phyloP scores from a whole-genome alignment of 2,329 filamentous ascomycete species.

The Aspergillus sp. region DNA sequence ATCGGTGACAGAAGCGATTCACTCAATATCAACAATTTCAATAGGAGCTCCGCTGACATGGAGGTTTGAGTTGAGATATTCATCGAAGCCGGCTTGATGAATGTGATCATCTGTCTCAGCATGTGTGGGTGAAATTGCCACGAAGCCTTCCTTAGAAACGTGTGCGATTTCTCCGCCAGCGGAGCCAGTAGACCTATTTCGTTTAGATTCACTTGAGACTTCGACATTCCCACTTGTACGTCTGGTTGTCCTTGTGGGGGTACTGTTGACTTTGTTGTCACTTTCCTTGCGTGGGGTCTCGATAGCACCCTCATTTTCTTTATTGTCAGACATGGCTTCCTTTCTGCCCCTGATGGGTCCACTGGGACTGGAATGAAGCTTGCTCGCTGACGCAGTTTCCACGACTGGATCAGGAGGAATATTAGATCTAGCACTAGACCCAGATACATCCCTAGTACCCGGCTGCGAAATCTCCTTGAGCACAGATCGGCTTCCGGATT shows the following conservation, averaged over 20 bases:
- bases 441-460: slow-evolving; percentile 26
- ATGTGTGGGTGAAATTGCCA: slow-evolving; percentile 13
- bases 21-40: slow-evolving; percentile 13
- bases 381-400: slow-evolving; percentile 15
- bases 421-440: slow-evolving; percentile 24
- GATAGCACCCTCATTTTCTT: slow-evolving; percentile 14
- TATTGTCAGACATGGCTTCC: slow-evolving; percentile 20
- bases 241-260: slow-evolving; percentile 13
- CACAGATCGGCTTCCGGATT: slow-evolving; percentile 13
- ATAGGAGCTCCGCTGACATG: slow-evolving; percentile 4
- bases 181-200: slow-evolving; percentile 16
- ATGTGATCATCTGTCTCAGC: slow-evolving; percentile 8
- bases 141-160: slow-evolving; percentile 11
- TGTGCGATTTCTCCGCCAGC: slow-evolving; percentile 3
- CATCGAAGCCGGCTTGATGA: slow-evolving; percentile 12
- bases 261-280: slow-evolving; percentile 8
- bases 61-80: slow-evolving; percentile 12
- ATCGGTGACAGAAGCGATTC: background rate
- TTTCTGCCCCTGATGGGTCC: slow-evolving; percentile 29
- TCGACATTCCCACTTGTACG: slow-evolving; percentile 16
- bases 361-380: slow-evolving; percentile 27
- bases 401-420: slow-evolving; percentile 10
- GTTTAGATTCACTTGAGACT: slow-evolving; percentile 18
- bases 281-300: slow-evolving; percentile 14
- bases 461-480: slow-evolving; percentile 26